Evolutionary conservation across 345 rosid genomes (phyloP), one percentile per base, ranked within the genome.

Genomic region (Brassica rapa): DNA sequence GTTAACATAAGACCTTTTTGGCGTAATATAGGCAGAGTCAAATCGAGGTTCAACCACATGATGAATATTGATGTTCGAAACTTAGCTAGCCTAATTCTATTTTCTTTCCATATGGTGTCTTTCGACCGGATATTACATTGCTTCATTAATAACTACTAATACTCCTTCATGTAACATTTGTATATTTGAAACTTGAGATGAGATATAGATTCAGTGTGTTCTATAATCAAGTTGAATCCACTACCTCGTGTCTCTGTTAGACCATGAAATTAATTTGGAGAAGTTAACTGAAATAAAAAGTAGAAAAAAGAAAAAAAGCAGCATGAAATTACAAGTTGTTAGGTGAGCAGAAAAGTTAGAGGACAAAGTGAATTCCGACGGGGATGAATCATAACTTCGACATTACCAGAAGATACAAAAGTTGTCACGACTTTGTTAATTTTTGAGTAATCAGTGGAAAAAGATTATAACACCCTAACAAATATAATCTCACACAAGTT

Each of bases 21-120:
- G 72, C 55, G 29, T 65, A 14, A 57, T 65, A 56, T 56, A 33
- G 56, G 32, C 11, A 0, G 12, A 64, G 76, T 78, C 82, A 72
- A 65, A 23, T 41, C 21, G 53, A 78, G 29, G 68, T 72, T 78
- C 81, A 72, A 78, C 73, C 35, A 78, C 72, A 65, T 30, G 68
- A 30, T 6, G 81, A 66, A 72, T 19, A 19, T 41, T 43, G 72
- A 15, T 11, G 55, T 72, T 27, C 51, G 60, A 11, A 25, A 68
- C 8, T 15, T 39, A n/a, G 55, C 66, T 55, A 32, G 59, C 67
- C 66, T 27, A 74, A 10, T 56, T 75, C 11, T 3, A 0, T 25
- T 23, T 32, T 66, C 23, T 66, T 75, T 55, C 51, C 5, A 9
- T 8, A 51, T 55, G 61, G 25, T 8, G 25, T 56, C 3, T 33